phyloP scores from a whole-genome alignment of 2,329 filamentous ascomycete genomes.

The Diplodia corticola region DNA sequence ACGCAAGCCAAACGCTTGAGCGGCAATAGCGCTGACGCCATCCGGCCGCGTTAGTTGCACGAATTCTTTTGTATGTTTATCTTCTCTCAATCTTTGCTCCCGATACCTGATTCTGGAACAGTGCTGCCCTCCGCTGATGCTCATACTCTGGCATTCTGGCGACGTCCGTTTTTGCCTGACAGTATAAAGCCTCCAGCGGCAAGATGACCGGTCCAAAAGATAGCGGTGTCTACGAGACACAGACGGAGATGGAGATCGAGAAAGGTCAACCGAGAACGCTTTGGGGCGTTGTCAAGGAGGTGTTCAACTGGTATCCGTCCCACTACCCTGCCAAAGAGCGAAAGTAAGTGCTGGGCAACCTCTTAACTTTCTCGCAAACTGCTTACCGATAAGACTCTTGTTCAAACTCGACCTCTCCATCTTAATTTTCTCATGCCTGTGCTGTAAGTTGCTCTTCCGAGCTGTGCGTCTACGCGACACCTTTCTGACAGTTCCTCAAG shows the following conservation, averaged over 20 bases:
- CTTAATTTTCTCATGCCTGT: conserved; percentile 40
- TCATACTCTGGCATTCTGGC: conserved; percentile 7
- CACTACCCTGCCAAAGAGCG: conserved; percentile 39
- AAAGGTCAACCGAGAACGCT: conserved; percentile 9
- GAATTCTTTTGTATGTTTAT: not conserved
- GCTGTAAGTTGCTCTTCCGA: conserved; percentile 32
- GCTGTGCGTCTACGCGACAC: not conserved
- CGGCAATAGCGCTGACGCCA: not conserved
- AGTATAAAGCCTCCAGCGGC: not conserved
- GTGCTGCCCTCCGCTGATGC: not conserved
- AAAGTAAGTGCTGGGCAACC: conserved; percentile 30
- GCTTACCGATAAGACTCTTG: conserved; percentile 30
- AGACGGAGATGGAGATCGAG: not conserved
- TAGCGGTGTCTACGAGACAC: not conserved
- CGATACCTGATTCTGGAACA: not conserved
- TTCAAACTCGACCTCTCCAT: conserved; percentile 41
- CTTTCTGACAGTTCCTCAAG: conserved; percentile 24
- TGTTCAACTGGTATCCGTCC: conserved; percentile 38
- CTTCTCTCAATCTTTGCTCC: not conserved
- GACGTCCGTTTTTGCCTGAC: not conserved
- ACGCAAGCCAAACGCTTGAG: not conserved
- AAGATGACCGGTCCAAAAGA: not conserved
- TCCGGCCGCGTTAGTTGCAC: not conserved
- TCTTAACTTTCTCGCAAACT: conserved; percentile 27
- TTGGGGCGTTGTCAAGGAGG: conserved; percentile 24